These are phyloP conservation scores for Aphanocladium album DNA, from an alignment of 2,329 filamentous ascomycete species.

Conservation along the genomic window DNA sequence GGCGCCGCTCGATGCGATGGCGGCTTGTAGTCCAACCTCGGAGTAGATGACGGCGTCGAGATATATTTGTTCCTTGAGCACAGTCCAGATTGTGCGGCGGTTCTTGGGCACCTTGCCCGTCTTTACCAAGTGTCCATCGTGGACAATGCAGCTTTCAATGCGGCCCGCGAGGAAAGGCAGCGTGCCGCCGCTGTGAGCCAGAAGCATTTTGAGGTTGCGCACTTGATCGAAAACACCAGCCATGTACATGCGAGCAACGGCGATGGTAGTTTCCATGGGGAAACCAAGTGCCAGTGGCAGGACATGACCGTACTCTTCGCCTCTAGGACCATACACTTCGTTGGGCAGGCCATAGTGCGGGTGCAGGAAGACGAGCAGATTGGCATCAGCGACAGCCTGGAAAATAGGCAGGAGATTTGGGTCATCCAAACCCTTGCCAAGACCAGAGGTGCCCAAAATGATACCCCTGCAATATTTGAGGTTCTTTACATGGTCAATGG, in stretches of 20 bases:
- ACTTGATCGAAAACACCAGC: slow-evolving; percentile 78
- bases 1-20: slow-evolving; percentile 60
- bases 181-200: slow-evolving; percentile 86
- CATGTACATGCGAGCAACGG: slow-evolving; percentile 82
- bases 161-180: slow-evolving; percentile 83
- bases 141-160: slow-evolving; percentile 80
- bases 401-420: slow-evolving; percentile 66
- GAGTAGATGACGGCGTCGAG: slow-evolving; percentile 85
- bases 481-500: slow-evolving; percentile 57
- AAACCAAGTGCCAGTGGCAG: slow-evolving; percentile 82
- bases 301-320: slow-evolving; percentile 76
- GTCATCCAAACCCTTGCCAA: slow-evolving; percentile 79
- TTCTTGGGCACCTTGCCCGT: slow-evolving; percentile 49
- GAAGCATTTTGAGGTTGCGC: slow-evolving; percentile 62
- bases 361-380: slow-evolving; percentile 74
- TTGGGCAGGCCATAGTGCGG: slow-evolving; percentile 86
- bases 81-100: slow-evolving; percentile 51
- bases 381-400: slow-evolving; percentile 58
- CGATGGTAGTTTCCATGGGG: slow-evolving; percentile 88
- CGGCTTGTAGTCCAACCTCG: slow-evolving; percentile 65
- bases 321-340: slow-evolving; percentile 71
- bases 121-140: slow-evolving; percentile 70
- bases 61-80: slow-evolving; percentile 68
- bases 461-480: slow-evolving; percentile 74
- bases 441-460: slow-evolving; percentile 78